Base-by-base conservation (phyloP, 2,329 filamentous ascomycete genomes). In the Fusarium siculi region DNA sequence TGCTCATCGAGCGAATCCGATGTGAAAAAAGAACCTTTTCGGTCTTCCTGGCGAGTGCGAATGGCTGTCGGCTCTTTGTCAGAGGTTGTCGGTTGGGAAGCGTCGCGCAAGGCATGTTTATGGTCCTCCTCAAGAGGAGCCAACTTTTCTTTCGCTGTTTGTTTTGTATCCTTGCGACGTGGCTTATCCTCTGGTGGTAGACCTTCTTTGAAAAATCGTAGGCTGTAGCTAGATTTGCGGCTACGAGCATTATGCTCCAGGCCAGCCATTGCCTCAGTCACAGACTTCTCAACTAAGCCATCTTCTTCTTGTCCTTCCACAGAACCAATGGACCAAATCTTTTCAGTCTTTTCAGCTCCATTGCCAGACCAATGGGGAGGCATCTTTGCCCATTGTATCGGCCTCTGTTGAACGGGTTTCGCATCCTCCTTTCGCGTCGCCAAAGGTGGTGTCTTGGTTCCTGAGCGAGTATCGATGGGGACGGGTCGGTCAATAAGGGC, bases 121-220 rank as follows among this genome's bases (percentile, higher is more conserved):
- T 46, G 66, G 6, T 53, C 70, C 62, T 83, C 79, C 56, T 84
- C 84, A 6, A 79, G 78, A 11, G 83, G 74, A 2, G 82, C 76
- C 25, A 83, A 77, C 70, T 83, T 87, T 19, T 88, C 86, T 60
- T 83, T 83, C 15, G 76, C 72, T 1, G 75, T 68, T 8, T 75
- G 68, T 50, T 77, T 83, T 37, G 80, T 79, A 16, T 90, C 90
- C 72, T 84, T 87, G 74, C 86, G 87, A 74, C 87, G 88, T 46
- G 81, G 78, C 76, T 87, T 88, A 49, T 91, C 89, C 59, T 90
- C 87, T 7, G 80, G 78, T n/a, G 89, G 89, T 23, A 91, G 81
- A 39, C 89, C 90, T 79, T 92, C 90, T 69, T 89, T 90, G 83
- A 92, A 92, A 76, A 92, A 90, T 4, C 90, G 86, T 65, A 92